Conservation (phyloP, 2,329 filamentous ascomycete genomes). For the Aspergillus floridensis region DNA sequence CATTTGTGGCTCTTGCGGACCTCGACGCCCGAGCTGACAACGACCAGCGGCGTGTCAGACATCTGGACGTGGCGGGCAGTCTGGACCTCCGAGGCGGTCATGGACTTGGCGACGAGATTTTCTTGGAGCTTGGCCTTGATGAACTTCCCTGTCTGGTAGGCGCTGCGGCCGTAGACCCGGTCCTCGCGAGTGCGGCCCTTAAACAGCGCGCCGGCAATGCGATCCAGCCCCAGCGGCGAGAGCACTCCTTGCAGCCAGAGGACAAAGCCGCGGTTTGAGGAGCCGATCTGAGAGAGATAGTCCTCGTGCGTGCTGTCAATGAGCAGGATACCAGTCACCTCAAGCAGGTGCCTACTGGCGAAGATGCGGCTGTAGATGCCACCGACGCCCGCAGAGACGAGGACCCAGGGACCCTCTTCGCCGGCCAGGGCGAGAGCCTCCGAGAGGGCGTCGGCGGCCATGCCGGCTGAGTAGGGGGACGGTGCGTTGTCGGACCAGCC, state of each 20-base stretch:
- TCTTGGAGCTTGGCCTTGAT: conserved; percentile 93
- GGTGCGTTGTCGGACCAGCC: conserved; percentile 90
- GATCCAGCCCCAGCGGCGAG: conserved; percentile 81
- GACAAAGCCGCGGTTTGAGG: conserved; percentile 70
- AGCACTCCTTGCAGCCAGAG: conserved; percentile 85
- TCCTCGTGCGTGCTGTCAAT: conserved; percentile 91
- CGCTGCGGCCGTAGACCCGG: conserved; percentile 75
- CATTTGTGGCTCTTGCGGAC: conserved; percentile 67
- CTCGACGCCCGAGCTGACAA: conserved; percentile 78
- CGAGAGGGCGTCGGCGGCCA: conserved; percentile 83
- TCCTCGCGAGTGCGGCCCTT: conserved; percentile 76
- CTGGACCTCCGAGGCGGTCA: conserved; percentile 78
- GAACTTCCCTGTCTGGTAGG: conserved; percentile 76
- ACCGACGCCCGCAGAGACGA: conserved; percentile 82
- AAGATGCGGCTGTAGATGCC: conserved; percentile 90
- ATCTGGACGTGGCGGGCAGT: conserved; percentile 77
- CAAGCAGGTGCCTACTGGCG: conserved; percentile 72
- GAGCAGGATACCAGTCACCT: conserved; percentile 75
- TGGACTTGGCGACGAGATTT: conserved; percentile 77
- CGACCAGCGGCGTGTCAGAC: conserved; percentile 68
- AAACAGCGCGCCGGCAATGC: conserved; percentile 77
- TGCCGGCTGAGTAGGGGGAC: conserved; percentile 87
- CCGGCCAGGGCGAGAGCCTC: conserved; percentile 78
- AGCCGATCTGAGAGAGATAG: conserved; percentile 64
- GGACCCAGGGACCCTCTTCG: conserved; percentile 83